A percentile compares a stretch with the other conserved stretches of the same genome.
Evolutionary conservation across 2,329 filamentous ascomycete genomes (phyloP).

Genomic region (Volutella citrinella): DNA sequence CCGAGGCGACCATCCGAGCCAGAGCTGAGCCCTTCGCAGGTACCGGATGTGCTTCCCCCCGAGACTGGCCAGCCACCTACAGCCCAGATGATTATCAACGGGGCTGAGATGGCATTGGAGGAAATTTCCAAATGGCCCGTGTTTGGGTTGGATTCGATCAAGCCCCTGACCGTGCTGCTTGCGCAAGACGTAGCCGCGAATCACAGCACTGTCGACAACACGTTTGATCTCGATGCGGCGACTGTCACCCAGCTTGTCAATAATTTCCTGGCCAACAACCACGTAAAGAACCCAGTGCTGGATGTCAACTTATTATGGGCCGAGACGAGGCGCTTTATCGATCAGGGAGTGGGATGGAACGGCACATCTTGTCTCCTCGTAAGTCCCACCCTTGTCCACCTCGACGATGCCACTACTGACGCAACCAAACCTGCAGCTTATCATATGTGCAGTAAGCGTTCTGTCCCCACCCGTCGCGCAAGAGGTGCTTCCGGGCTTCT

Average conservation of each 20-base stretch:
- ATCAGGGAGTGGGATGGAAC: constrained; percentile 17
- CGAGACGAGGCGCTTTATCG: constrained; percentile 10
- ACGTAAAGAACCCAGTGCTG: constrained; percentile 21
- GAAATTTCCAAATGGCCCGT: no score
- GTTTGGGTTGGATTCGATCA: no score
- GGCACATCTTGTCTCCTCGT: constrained; percentile 19
- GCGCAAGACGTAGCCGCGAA: constrained; percentile 6
- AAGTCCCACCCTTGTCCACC: neutral
- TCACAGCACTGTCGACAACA: constrained; percentile 6
- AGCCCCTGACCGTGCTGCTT: constrained; percentile 7
- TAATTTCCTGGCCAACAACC: constrained; percentile 18
- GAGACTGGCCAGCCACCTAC: no score
- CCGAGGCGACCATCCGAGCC: neutral
- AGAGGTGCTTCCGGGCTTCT: constrained; percentile 10
- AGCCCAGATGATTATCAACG: no score
- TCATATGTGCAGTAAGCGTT: constrained; percentile 19
- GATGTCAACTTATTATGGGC: constrained; percentile 14
- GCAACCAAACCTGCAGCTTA: constrained; percentile 13
- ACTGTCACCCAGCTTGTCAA: constrained; percentile 14
- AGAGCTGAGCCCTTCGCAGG: constrained; percentile 1
- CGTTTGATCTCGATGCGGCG: constrained; percentile 14
- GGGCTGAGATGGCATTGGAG: no score
- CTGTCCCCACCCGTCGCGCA: constrained; percentile 7
- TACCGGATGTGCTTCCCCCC: no score
- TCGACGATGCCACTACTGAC: constrained; percentile 1